phyloP scores from a whole-genome alignment of 305 asterid genomes.

The Fraxinus angustifolia region DNA sequence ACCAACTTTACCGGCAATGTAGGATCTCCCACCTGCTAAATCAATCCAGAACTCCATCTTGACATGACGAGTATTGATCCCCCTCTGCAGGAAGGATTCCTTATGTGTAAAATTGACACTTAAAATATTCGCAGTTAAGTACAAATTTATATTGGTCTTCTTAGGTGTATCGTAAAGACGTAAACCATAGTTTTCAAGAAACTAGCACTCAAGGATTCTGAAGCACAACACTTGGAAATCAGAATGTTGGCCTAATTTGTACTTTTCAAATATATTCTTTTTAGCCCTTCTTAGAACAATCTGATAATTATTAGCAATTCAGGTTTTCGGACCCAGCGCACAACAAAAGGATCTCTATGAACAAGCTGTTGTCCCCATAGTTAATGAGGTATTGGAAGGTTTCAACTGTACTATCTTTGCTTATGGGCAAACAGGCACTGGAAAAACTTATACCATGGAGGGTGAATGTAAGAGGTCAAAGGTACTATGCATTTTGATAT shows the following conservation, averaged over 20 bases:
- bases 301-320: slow-evolving; percentile 11
- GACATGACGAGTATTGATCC: neutral
- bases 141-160: neutral
- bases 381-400: slow-evolving; percentile 82
- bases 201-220: neutral
- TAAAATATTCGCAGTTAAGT: neutral
- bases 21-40: neutral
- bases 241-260: neutral
- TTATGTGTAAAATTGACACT: neutral
- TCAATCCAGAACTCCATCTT: neutral
- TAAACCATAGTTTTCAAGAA: neutral
- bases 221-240: neutral
- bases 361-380: slow-evolving; percentile 87
- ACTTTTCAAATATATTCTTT: neutral
- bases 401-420: slow-evolving; percentile 95
- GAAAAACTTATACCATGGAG: slow-evolving; percentile 86
- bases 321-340: slow-evolving; percentile 94
- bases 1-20: neutral
- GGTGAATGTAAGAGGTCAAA: slow-evolving; percentile 87
- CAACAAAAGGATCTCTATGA: slow-evolving; percentile 82
- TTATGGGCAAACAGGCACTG: slow-evolving; percentile 95
- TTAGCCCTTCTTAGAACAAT: neutral
- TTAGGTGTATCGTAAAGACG: neutral
- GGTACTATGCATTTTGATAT: slow-evolving; percentile 36
- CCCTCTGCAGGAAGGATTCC: neutral